These are phyloP conservation scores for Huntiella savannae DNA, from an alignment of 2,329 filamentous ascomycete species.

Conservation along the genomic window DNA sequence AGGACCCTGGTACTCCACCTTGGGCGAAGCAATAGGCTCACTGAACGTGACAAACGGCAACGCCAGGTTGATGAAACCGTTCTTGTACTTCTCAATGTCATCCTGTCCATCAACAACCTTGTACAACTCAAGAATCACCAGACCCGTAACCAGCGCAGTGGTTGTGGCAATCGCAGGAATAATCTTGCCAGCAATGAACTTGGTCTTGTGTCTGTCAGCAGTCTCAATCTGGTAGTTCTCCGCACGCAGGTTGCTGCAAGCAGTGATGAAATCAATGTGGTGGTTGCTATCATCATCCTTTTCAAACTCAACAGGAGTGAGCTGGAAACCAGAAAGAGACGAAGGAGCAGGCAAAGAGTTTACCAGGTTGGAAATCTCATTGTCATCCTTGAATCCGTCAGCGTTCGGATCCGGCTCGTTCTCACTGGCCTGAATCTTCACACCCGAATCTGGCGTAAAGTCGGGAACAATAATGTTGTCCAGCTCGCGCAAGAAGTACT, in stretches of 20 bases:
- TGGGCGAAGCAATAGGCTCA: slow-evolving; percentile 84
- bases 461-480: slow-evolving; percentile 92
- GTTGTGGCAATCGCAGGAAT: slow-evolving; percentile 97
- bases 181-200: slow-evolving; percentile 99
- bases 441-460: slow-evolving; percentile 71
- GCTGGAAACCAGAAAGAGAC: slow-evolving; percentile 68
- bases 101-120: slow-evolving; percentile 92
- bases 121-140: slow-evolving; percentile 84
- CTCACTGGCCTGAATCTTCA: slow-evolving; percentile 94
- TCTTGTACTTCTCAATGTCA: slow-evolving; percentile 98
- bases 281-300: slow-evolving; percentile 97
- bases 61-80: slow-evolving; percentile 91
- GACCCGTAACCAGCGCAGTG: slow-evolving; percentile 81
- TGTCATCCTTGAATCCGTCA: slow-evolving; percentile 47
- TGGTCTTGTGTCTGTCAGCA: slow-evolving; percentile 91
- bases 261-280: slow-evolving; percentile 98
- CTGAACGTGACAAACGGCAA: slow-evolving; percentile 97
- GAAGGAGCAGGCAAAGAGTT: slow-evolving; percentile 59
- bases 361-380: slow-evolving; percentile 56
- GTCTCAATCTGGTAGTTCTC: slow-evolving; percentile 95
- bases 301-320: slow-evolving; percentile 88
- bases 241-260: slow-evolving; percentile 85
- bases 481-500: slow-evolving; percentile 59
- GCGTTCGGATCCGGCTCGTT: slow-evolving; percentile 89
- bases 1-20: slow-evolving; percentile 71